These are phyloP conservation scores for Aegilops speltoides DNA, from an alignment of 176 grass and related monocot species.

Conservation along the genomic window DNA sequence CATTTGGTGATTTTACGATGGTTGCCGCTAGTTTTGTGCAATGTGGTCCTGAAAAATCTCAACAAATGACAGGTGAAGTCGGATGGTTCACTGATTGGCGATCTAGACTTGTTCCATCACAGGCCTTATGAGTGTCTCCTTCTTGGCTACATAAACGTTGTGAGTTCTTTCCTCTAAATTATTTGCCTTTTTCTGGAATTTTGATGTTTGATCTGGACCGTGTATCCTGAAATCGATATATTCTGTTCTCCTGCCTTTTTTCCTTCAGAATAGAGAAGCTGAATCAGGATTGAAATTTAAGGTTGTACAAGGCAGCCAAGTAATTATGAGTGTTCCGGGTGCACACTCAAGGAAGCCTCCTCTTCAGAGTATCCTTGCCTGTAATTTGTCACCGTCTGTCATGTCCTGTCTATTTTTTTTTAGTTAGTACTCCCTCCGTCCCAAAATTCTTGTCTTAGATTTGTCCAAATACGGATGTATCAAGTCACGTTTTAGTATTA, in stretches of 20 bases:
- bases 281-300: conserved; percentile 29
- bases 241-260: conserved; percentile 8
- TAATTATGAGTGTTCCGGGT: conserved; percentile 84
- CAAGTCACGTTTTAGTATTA: too few species aligned
- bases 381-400: neutral
- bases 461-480: too few species aligned
- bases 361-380: conserved; percentile 76
- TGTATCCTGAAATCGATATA: conserved; percentile 22
- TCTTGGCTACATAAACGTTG: conserved; percentile 79
- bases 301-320: conserved; percentile 44
- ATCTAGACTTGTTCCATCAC: conserved; percentile 92
- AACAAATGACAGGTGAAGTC: conserved; percentile 60
- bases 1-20: neutral
- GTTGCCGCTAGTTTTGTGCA: neutral
- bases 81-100: conserved; percentile 77
- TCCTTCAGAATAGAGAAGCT: conserved; percentile 53
- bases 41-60: conserved; percentile 19
- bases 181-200: conserved; percentile 4
- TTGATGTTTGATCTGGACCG: neutral
- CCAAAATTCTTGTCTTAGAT: too few species aligned
- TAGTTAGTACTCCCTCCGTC: too few species aligned
- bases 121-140: conserved; percentile 94
- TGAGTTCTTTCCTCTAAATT: conserved; percentile 29
- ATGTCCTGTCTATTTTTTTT: neutral
- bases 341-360: conserved; percentile 92